Base-by-base conservation (phyloP, 78 protist species). In the Isochrysis galbana region DNA sequence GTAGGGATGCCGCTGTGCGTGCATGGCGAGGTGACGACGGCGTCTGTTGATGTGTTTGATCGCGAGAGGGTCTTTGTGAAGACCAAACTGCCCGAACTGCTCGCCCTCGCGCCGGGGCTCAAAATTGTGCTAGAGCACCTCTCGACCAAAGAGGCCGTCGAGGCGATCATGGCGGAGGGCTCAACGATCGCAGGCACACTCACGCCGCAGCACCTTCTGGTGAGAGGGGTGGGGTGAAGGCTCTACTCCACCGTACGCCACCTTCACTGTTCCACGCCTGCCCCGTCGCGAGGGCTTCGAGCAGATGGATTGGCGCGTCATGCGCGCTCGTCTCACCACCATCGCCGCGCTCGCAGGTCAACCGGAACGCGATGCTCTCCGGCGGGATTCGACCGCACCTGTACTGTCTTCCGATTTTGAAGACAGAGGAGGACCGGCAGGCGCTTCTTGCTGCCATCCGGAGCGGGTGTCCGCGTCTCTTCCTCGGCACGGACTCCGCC, bases 161-260 rank as follows among this genome's bases (percentile, higher is more conserved):
- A 70, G 23, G 67, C 72, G 19, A 86, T 90, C 34, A 1, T 36
- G 23, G 19, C 23, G 36, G 70, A 61, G 10, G 86, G 86, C 46
- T 10, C 61, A 23, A 90, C 67, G 55, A 86, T 90, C 32, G 93
- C 80, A 23, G 93, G 72, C 46, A 90, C 93, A 26, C 34, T 90
- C 47, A 90, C 93, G 54, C 84, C 93, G 46, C 93, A 90, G 39
- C 93, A 90, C 93, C 87, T 90, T 39, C 86, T 90, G n/a, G 77
- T 19, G 77, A n/a, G n/a, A n/a, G n/a, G n/a, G n/a, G n/a, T n/a
- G n/a, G n/a, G n/a, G n/a, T n/a, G n/a, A n/a, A n/a, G n/a, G n/a
- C n/a, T n/a, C n/a, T n/a, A n/a, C n/a, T n/a, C n/a, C n/a, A n/a
- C n/a, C n/a, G n/a, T n/a, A n/a, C n/a, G n/a, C n/a, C n/a, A n/a